Conservation (phyloP, 768 basidiomycete genomes). For the Terana coerulea region DNA sequence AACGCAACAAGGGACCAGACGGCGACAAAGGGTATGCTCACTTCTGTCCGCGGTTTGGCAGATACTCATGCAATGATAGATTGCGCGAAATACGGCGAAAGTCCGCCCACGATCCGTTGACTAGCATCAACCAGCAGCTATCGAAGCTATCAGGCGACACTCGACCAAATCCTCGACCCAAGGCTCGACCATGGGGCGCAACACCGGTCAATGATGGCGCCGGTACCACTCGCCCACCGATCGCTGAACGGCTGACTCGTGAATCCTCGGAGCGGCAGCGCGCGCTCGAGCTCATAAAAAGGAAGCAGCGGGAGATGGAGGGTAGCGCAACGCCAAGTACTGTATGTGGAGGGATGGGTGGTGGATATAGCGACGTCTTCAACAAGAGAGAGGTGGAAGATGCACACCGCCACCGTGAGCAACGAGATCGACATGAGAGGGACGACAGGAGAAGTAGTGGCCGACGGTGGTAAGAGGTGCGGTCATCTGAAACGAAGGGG, state of each 20-base stretch:
- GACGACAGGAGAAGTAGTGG: slow-evolving; percentile 23
- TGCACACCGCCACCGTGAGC: slow-evolving; percentile 49
- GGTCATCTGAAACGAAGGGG: too few species aligned
- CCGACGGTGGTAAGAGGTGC: too few species aligned
- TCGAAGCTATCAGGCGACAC: slow-evolving; percentile 34
- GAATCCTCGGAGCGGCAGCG: slow-evolving; percentile 75
- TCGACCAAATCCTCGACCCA: slow-evolving; percentile 2
- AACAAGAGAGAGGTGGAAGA: slow-evolving; percentile 71
- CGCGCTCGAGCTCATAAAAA: slow-evolving; percentile 64
- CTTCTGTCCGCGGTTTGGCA: not conserved
- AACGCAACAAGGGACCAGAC: slow-evolving; percentile 17
- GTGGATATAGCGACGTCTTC: slow-evolving; percentile 63
- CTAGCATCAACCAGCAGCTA: slow-evolving; percentile 67
- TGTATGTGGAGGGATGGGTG: slow-evolving; percentile 44
- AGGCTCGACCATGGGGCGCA: not conserved
- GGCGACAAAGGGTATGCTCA: slow-evolving; percentile 23
- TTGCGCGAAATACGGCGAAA: slow-evolving; percentile 62
- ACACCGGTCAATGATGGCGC: not conserved
- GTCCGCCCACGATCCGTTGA: slow-evolving; percentile 64
- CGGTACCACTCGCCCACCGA: slow-evolving; percentile 33
- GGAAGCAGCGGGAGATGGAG: slow-evolving; percentile 60
- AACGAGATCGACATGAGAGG: slow-evolving; percentile 7
- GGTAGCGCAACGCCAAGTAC: slow-evolving; percentile 73
- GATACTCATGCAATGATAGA: slow-evolving; percentile 31
- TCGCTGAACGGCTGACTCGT: slow-evolving; percentile 59